Base-by-base conservation (phyloP, 805 yeast genomes). In the Blastobotrys mokoenaii region DNA sequence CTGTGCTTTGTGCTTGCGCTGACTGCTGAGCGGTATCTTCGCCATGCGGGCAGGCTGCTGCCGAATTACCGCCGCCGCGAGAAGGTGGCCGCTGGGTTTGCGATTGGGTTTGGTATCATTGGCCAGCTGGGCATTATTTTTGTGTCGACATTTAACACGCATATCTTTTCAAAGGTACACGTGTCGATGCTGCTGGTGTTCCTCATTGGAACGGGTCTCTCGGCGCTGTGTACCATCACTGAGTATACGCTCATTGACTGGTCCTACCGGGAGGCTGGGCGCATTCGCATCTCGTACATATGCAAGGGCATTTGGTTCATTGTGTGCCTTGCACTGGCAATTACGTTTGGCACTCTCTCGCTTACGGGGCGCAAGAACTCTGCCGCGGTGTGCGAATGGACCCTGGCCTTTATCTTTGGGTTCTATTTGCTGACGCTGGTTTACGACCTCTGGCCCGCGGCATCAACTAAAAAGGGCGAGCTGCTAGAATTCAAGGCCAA, bases 371-470 rank as follows among this genome's bases (percentile, higher is more conserved):
- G 70, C 22, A 57, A 65, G 33, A 68, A 73, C 51, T 74, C 73
- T 2, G 67, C 72, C 35, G 88, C 88, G 0, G 67, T 71, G 16
- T 77, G 83, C 59, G 97, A 90, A 64, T 90, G 97, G 97, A 59
- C 80, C 2, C 64, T 89, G 37, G 80, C 90, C n/a, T 89, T 80
- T 64, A 80, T 85, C 79, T 89, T 84, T 59, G 93, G 95, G 2
- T 55, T 81, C 30, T 69, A 84, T 49, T 74, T 81, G 51, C 58
- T 81, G 3, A 65, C 80, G 46, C 70, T 89, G 61, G 67, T 83
- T 1, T 71, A 76, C 48, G 97, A 90, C 60, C 71, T 88, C 52
- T 72, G 74, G 54, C 82, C 87, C 1, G 80, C 84, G 16, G 74
- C 80, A 5, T 65, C 68, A 49, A 62, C 58, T 18, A 16, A 35